These are phyloP conservation scores for Ophiocordyceps sinensis DNA, from an alignment of 2,329 filamentous ascomycete genomes.

Conservation along the genomic window DNA sequence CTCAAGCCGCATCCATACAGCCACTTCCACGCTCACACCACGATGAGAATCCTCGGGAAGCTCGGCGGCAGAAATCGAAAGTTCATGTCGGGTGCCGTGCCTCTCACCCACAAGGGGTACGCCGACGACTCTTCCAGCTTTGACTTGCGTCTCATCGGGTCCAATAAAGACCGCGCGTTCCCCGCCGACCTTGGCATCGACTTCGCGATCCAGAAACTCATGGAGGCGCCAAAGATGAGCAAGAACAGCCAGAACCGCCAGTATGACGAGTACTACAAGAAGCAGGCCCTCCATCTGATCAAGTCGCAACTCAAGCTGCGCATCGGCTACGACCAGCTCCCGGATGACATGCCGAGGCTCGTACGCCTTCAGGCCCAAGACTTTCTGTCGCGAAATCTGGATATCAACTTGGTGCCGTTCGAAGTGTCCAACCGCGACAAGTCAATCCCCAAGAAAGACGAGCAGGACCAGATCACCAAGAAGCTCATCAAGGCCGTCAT, in stretches of 20 bases:
- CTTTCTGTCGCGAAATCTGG: constrained; percentile 55
- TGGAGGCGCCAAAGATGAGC: constrained; percentile 56
- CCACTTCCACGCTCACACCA: constrained; percentile 95
- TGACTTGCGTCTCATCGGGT: constrained; percentile 77
- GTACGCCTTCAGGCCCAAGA: constrained; percentile 86
- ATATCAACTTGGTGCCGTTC: constrained; percentile 55
- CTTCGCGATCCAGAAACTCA: constrained; percentile 73
- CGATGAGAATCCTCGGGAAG: constrained; percentile 93
- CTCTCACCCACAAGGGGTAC: constrained; percentile 70
- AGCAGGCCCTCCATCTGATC: constrained; percentile 78
- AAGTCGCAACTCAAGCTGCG: constrained; percentile 81
- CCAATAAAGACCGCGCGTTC: constrained; percentile 78
- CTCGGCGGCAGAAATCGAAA: constrained; percentile 90
- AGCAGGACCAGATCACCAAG: constrained; percentile 69
- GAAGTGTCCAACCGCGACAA: constrained; percentile 64
- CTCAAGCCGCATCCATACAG: constrained; percentile 87
- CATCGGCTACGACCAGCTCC: constrained; percentile 73
- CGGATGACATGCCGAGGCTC: constrained; percentile 74
- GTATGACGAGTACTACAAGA: constrained; percentile 74
- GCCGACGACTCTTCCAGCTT: constrained; percentile 81
- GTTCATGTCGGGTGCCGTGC: constrained; percentile 80
- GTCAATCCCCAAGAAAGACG: constrained; percentile 75
- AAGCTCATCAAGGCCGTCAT: constrained; percentile 82
- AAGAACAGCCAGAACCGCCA: constrained; percentile 43
- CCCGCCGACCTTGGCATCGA: constrained; percentile 78